Percentiles rank a stretch among this genome's conserved stretches.
Evolutionary conservation across 1,284 basidiomycete species (phyloP).

Genomic region (Laetiporus sulphureus): DNA sequence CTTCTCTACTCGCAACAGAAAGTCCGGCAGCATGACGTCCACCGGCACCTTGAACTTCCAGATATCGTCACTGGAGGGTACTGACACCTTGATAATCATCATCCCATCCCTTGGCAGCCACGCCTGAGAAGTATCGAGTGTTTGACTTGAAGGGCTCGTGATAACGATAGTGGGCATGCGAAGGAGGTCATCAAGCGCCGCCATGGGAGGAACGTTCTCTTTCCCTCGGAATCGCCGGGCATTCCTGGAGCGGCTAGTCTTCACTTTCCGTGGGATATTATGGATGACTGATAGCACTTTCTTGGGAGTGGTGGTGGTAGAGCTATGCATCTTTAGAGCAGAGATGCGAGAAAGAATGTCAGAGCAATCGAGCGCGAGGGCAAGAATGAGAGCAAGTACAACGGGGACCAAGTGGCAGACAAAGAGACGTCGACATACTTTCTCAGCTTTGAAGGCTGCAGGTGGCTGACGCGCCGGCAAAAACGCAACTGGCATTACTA

Average conservation of each 20-base stretch:
- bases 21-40: conserved; percentile 22
- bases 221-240: conserved; percentile 10
- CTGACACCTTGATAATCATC: conserved; percentile 35
- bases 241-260: conserved; percentile 12
- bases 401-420: not conserved
- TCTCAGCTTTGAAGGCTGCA: no score
- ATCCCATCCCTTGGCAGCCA: conserved; percentile 30
- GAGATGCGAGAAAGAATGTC: not conserved
- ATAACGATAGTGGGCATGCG: conserved; percentile 1
- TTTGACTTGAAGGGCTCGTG: conserved; percentile 5
- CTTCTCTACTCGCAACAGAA: conserved; percentile 25
- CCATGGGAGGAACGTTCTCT: conserved; percentile 16
- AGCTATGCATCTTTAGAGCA: conserved; percentile 1
- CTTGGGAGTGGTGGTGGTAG: conserved; percentile 10
- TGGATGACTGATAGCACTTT: conserved; percentile 18
- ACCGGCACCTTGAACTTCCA: conserved; percentile 33
- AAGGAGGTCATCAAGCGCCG: not conserved
- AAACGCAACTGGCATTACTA: no score
- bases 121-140: conserved; percentile 3
- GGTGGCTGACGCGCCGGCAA: no score
- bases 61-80: conserved; percentile 33
- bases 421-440: no score
- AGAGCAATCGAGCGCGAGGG: conserved; percentile 1
- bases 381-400: not conserved
- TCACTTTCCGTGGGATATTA: conserved; percentile 18